Percentiles rank a stretch among this genome's conserved stretches.
phyloP scores from a whole-genome alignment of 257 asterid genomes.

The Petunia axillaris region DNA sequence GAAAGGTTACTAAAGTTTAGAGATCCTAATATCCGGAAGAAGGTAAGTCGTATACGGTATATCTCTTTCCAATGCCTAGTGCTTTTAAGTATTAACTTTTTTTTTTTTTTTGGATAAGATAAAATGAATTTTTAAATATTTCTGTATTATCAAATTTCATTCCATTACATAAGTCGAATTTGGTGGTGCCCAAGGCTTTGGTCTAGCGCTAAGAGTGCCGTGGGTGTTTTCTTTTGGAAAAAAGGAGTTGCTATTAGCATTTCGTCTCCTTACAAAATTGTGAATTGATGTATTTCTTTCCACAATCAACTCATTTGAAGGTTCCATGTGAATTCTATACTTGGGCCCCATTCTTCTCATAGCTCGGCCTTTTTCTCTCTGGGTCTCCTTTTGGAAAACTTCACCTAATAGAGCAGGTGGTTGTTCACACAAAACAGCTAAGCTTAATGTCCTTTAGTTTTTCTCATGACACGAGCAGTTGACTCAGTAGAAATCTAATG shows the following conservation, averaged over 20 bases:
- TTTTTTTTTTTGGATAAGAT: too few relatives aligned
- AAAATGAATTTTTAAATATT: too few relatives aligned
- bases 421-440: not conserved
- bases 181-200: too few relatives aligned
- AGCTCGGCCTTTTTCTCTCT: not conserved
- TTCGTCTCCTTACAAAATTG: not conserved
- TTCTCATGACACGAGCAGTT: constrained; percentile 4
- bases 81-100: not conserved
- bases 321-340: constrained; percentile 5
- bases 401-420: not conserved
- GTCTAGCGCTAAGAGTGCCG: too few relatives aligned
- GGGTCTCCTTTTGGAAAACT: not conserved
- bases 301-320: not conserved
- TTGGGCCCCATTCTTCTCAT: not conserved
- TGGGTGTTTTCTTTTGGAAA: not conserved
- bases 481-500: not conserved
- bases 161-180: not conserved
- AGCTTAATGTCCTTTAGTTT: not conserved
- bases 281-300: constrained; percentile 9
- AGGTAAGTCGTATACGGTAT: constrained; percentile 51
- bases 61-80: not conserved
- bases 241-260: not conserved
- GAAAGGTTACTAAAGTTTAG: constrained; percentile 92
- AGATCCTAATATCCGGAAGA: constrained; percentile 97
- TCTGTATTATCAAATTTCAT: not conserved